Evolutionary conservation across 805 yeast genomes (phyloP).

Genomic region (Candida dendrica): DNA sequence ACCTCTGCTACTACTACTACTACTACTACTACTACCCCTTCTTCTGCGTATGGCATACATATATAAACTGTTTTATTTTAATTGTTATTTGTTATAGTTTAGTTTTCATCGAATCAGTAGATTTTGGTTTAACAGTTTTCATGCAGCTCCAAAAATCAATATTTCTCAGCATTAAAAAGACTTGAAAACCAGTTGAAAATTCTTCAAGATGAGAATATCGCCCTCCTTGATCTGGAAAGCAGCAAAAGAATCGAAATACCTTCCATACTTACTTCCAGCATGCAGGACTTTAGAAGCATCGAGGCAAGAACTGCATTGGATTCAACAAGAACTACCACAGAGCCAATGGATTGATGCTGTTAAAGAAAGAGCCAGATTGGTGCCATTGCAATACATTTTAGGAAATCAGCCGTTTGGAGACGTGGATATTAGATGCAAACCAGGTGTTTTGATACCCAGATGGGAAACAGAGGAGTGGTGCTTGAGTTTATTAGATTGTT

Average conservation of each 20-base stretch:
- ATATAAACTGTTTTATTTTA: no score
- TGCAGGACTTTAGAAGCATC: constrained; percentile 31
- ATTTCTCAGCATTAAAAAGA: no score
- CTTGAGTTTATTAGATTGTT: constrained; percentile 27
- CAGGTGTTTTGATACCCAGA: constrained; percentile 78
- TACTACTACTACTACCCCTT: no score
- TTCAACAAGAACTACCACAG: constrained; percentile 46
- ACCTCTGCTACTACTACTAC: no score
- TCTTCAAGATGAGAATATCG: constrained; percentile 5
- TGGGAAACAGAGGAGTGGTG: constrained; percentile 97
- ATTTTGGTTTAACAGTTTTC: no score
- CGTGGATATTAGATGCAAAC: constrained; percentile 50
- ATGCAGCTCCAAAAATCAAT: no score
- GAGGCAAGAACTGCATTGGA: constrained; percentile 56
- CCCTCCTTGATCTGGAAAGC: constrained; percentile 9
- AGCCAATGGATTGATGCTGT: constrained; percentile 47
- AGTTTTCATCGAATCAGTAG: no score
- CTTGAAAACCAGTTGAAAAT: no score
- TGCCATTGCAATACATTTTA: constrained; percentile 80
- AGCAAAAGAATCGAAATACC: constrained; percentile 1
- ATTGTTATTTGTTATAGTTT: no score
- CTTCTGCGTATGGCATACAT: no score
- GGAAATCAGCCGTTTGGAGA: constrained; percentile 84
- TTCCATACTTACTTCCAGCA: constrained; percentile 12
- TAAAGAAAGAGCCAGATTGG: constrained; percentile 37